Percentiles rank a stretch among this genome's conserved stretches.
Evolutionary conservation across 2,329 filamentous ascomycete genomes (phyloP).

Genomic region (Macrophomina phaseolina): DNA sequence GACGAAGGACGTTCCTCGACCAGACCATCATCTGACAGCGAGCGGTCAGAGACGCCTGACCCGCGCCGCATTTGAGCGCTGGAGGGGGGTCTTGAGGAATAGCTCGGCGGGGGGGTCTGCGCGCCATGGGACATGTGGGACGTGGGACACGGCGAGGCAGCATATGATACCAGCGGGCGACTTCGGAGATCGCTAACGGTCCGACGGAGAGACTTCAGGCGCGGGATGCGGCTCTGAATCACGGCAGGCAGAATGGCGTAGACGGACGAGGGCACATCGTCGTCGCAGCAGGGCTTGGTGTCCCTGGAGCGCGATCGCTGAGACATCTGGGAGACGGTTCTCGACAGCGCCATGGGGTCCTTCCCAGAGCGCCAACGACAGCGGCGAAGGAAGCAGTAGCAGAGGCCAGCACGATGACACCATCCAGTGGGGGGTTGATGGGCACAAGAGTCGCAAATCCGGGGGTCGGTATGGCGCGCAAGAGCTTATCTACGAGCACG

Average conservation of each 20-base stretch:
- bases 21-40: constrained; percentile 20
- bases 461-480: not conserved
- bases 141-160: constrained; percentile 19
- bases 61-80: constrained; percentile 33
- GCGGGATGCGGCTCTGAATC: constrained; percentile 58
- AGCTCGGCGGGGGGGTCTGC: constrained; percentile 46
- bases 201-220: constrained; percentile 55
- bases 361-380: not conserved
- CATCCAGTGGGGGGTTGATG: not conserved
- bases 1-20: constrained; percentile 22
- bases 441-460: not conserved
- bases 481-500: constrained; percentile 8
- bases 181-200: constrained; percentile 39
- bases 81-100: constrained; percentile 38
- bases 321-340: not conserved
- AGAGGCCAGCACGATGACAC: not conserved
- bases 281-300: not conserved
- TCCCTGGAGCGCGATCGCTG: constrained; percentile 3
- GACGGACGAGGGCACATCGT: constrained; percentile 50
- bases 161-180: constrained; percentile 27
- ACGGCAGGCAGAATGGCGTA: constrained; percentile 61
- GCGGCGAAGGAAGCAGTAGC: not conserved
- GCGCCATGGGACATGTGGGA: constrained; percentile 30
- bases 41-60: constrained; percentile 32
- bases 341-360: not conserved